Evolutionary conservation across 257 asterid genomes (phyloP).

Genomic region (Solanum virginianum): DNA sequence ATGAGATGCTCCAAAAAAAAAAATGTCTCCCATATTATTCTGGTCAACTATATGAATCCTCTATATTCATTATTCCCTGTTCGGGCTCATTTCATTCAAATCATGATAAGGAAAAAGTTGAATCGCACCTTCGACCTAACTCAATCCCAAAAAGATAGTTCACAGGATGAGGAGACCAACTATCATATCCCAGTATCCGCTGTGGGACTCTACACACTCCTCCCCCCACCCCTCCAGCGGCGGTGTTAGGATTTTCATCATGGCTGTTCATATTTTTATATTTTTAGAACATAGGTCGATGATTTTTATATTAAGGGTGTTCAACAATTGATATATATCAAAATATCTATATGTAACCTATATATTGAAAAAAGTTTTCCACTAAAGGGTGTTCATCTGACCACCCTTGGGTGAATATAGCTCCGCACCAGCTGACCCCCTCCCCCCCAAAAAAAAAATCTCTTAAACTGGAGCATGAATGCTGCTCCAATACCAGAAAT

Average conservation of each 20-base stretch:
- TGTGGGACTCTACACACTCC: not conserved
- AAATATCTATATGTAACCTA: too few species aligned
- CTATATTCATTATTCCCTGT: not conserved
- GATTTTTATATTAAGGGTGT: too few species aligned
- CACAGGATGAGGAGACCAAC: not conserved
- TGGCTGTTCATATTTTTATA: too few species aligned
- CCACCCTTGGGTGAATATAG: too few species aligned
- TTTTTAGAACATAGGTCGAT: too few species aligned
- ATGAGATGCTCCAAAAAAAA: not conserved
- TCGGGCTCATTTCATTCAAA: not conserved
- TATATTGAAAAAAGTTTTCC: too few species aligned
- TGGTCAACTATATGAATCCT: not conserved
- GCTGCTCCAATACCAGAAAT: too few species aligned
- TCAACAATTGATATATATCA: too few species aligned
- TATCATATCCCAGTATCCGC: not conserved
- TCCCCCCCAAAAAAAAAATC: not conserved
- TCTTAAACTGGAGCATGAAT: not conserved
- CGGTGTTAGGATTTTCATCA: too few species aligned
- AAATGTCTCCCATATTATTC: not conserved
- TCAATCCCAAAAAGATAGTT: not conserved
- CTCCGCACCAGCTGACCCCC: too few species aligned
- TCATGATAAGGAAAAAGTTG: not conserved
- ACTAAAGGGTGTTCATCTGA: too few species aligned
- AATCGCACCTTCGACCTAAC: not conserved
- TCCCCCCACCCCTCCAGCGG: not conserved